phyloP scores from a whole-genome alignment of 108 stramenopile genomes.

The Seminavis robusta region DNA sequence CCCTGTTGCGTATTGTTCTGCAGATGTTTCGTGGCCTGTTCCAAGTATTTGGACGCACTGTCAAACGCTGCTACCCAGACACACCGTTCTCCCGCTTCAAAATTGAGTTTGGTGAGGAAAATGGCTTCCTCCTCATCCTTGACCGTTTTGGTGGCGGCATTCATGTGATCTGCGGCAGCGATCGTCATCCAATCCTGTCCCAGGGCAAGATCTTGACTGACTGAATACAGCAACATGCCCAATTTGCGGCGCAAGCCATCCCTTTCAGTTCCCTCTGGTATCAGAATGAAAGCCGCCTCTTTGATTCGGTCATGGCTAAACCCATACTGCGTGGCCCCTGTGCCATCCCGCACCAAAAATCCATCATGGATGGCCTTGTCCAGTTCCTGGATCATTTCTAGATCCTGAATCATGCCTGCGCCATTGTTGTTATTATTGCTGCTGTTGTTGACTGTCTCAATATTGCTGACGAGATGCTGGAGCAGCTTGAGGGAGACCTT shows the following conservation, averaged over 20 bases:
- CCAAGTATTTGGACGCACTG: slow-evolving; percentile 15
- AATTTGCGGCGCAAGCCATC: not conserved
- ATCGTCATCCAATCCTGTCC: slow-evolving; percentile 13
- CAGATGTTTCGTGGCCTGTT: not conserved
- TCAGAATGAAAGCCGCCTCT: slow-evolving; percentile 11
- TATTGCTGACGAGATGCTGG: too few species aligned
- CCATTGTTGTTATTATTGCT: too few species aligned
- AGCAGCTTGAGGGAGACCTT: too few species aligned
- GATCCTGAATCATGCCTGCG: not conserved
- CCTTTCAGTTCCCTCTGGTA: not conserved
- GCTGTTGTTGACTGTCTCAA: too few species aligned
- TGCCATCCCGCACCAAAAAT: slow-evolving; percentile 2
- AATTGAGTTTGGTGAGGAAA: slow-evolving; percentile 14
- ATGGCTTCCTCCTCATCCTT: slow-evolving; percentile 11
- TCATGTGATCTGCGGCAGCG: slow-evolving; percentile 22
- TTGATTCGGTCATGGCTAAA: slow-evolving; percentile 27
- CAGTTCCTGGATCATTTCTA: not conserved
- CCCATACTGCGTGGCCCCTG: slow-evolving; percentile 10
- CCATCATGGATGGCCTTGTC: slow-evolving; percentile 14
- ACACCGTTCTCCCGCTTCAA: slow-evolving; percentile 11
- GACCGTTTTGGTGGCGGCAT: not conserved
- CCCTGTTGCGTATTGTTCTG: not conserved
- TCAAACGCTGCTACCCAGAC: slow-evolving; percentile 1
- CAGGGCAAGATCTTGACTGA: too few species aligned
- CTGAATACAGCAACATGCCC: too few species aligned